These are phyloP conservation scores for Salmacisia buchloeana DNA, from an alignment of 1,284 basidiomycete species.

Conservation along the genomic window DNA sequence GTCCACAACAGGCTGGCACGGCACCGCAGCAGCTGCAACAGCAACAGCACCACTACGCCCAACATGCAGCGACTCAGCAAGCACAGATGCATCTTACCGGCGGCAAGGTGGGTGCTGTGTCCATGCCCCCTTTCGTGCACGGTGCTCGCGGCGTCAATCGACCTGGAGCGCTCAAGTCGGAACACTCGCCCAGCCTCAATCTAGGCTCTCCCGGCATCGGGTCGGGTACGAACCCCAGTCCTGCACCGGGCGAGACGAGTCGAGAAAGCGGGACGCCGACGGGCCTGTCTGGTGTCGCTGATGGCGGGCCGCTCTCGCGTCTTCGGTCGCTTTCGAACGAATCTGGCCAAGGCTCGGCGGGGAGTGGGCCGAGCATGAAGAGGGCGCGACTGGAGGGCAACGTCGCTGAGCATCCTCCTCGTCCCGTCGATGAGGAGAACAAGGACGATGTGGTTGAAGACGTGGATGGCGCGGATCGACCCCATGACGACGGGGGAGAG, in stretches of 20 bases:
- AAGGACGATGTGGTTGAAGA: background rate
- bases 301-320: background rate
- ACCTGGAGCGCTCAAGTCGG: background rate
- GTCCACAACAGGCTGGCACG: background rate
- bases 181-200: background rate
- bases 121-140: background rate
- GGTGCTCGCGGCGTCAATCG: background rate
- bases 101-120: background rate
- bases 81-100: background rate
- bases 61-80: no score
- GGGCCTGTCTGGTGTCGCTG: no score
- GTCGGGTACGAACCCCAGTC: no score
- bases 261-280: no score
- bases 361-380: background rate
- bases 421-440: slow-evolving; percentile 13
- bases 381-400: background rate
- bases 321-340: slow-evolving; percentile 2
- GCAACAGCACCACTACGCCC: background rate
- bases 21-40: background rate
- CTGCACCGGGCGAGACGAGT: no score
- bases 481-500: background rate
- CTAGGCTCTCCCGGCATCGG: no score
- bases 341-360: background rate
- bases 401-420: background rate
- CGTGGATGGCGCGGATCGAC: background rate